Percentiles rank a stretch among this genome's conserved stretches.
phyloP scores from a whole-genome alignment of 345 rosid genomes.

The Eucalyptus cloeziana region DNA sequence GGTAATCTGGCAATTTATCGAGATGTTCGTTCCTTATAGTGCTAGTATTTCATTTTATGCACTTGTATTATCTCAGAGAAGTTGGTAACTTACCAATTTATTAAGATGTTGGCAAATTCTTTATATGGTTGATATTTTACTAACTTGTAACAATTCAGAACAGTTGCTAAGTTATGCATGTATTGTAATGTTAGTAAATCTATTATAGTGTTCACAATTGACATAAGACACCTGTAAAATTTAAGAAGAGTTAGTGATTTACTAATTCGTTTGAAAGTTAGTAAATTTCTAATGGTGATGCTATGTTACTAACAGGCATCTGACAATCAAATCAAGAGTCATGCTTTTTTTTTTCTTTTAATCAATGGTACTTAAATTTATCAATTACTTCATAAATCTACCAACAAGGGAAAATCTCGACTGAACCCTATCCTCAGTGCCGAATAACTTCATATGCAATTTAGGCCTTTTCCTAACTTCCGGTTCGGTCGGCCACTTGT shows the following conservation, averaged over 20 bases:
- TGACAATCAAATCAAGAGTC: no score
- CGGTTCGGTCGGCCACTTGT: no score
- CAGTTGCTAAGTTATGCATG: neutral
- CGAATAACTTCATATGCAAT: neutral
- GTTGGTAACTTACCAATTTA: no score
- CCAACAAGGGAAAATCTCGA: neutral
- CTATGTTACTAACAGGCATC: neutral
- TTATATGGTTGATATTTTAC: no score
- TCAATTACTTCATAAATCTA: neutral
- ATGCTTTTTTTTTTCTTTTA: no score
- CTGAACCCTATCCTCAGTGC: neutral
- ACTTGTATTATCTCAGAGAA: no score
- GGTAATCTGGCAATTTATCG: neutral
- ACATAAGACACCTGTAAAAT: neutral
- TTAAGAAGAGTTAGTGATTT: neutral
- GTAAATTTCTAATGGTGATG: no score
- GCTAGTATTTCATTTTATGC: neutral
- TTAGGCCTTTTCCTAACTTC: no score
- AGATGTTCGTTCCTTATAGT: no score
- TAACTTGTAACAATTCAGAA: neutral
- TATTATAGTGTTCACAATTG: no score
- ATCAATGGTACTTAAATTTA: neutral
- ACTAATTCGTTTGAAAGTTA: neutral
- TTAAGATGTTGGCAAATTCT: no score
- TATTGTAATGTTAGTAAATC: neutral